Evolutionary conservation across 2,329 filamentous ascomycete species (phyloP).

Genomic region (Bimuria novae-zelandiae): DNA sequence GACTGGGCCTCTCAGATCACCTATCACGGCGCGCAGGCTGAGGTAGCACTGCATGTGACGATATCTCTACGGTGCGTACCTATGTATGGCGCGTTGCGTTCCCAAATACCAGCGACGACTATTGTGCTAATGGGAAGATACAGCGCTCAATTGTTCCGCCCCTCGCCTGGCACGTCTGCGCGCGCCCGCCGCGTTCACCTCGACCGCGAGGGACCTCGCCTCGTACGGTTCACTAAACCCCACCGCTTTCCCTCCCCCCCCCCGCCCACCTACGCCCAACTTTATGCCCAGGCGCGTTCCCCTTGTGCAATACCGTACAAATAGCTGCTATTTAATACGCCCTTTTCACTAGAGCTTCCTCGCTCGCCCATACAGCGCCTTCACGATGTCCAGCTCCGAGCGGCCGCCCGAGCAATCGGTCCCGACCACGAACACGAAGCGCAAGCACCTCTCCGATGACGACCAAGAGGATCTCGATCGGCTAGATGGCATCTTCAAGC

Average conservation of each 20-base stretch:
- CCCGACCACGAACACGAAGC: conserved; percentile 35
- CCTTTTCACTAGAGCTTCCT: background rate
- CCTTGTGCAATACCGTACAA: conserved; percentile 1
- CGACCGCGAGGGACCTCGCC: conserved; percentile 7
- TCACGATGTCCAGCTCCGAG: conserved; percentile 40
- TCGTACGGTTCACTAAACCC: conserved; percentile 8
- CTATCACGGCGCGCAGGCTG: conserved; percentile 32
- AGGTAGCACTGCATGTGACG: conserved; percentile 29
- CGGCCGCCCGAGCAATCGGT: conserved; percentile 24
- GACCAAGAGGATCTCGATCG: conserved; percentile 46
- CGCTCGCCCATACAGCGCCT: conserved; percentile 3
- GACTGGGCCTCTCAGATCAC: conserved; percentile 26
- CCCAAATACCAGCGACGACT: conserved; percentile 9
- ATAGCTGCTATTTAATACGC: conserved; percentile 8
- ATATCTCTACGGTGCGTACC: conserved; percentile 19
- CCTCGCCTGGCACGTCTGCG: background rate
- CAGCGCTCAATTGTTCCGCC: conserved; percentile 12
- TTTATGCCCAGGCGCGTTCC: conserved; percentile 17
- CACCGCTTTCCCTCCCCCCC: conserved; percentile 3
- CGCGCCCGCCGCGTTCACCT: conserved; percentile 8
- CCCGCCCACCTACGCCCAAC: conserved; percentile 8
- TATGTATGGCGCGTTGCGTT: conserved; percentile 11
- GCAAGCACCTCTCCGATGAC: conserved; percentile 29
- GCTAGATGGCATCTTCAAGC: conserved; percentile 49
- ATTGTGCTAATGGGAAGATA: conserved; percentile 12